Evolutionary conservation across 805 yeast genomes (phyloP).

Genomic region (Lipomyces yamanashiensis): DNA sequence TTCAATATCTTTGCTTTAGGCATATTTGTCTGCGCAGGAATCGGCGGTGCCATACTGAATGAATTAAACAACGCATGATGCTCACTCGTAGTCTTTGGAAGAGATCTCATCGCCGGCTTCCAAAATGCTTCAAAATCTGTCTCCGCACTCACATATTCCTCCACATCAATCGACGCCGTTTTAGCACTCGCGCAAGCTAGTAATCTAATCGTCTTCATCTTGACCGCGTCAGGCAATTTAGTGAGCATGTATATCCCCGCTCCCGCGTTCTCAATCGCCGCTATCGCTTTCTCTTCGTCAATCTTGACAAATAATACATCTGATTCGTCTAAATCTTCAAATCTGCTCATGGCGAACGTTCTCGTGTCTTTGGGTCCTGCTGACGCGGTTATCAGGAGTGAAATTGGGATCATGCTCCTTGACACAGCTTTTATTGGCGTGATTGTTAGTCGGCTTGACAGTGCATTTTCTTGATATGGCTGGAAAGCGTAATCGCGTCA

Average conservation of each 20-base stretch:
- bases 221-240: slow-evolving; percentile 22
- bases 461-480: slow-evolving; percentile 1
- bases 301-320: slow-evolving; percentile 23
- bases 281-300: slow-evolving; percentile 29
- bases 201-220: slow-evolving; percentile 23
- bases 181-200: background rate
- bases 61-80: slow-evolving; percentile 15
- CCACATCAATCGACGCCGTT: background rate
- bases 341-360: background rate
- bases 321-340: background rate
- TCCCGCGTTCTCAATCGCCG: slow-evolving; percentile 22
- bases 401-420: background rate
- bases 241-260: slow-evolving; percentile 19
- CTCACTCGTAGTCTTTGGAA: background rate
- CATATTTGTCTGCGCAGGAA: background rate
- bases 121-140: slow-evolving; percentile 13
- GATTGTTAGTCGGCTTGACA: background rate
- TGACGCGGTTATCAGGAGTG: background rate
- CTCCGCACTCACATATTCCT: background rate
- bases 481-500: background rate
- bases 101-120: background rate
- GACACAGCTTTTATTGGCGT: slow-evolving; percentile 5
- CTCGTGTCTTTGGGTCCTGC: background rate
- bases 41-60: slow-evolving; percentile 24
- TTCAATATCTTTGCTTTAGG: background rate